Conservation (phyloP, 495 filamentous ascomycete species). For the Hypoxylon subgilvum region DNA sequence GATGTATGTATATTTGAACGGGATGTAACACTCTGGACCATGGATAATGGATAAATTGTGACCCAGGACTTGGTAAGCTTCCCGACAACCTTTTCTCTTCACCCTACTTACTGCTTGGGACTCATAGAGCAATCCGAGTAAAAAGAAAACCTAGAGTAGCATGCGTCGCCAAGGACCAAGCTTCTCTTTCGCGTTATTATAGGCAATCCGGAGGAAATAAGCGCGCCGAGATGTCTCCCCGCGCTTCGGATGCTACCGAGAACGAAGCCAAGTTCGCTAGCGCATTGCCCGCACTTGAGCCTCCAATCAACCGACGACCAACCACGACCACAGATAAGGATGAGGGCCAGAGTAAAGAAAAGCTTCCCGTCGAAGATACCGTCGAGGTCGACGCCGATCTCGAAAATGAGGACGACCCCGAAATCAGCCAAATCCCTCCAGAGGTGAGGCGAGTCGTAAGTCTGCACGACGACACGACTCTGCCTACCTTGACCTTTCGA, state of each 20-base stretch:
- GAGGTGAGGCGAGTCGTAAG: constrained; percentile 60
- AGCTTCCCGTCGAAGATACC: constrained; percentile 41
- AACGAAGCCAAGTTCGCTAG: constrained; percentile 32
- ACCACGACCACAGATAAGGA: background rate
- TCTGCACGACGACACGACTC: constrained; percentile 57
- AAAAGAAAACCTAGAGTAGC: background rate
- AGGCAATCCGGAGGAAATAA: background rate
- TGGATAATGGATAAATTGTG: no score
- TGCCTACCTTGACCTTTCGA: constrained; percentile 62
- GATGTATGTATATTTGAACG: no score
- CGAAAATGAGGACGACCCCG: constrained; percentile 51
- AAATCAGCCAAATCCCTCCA: constrained; percentile 54
- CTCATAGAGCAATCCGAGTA: no score
- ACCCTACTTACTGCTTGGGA: no score
- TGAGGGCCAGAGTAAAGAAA: constrained; percentile 11
- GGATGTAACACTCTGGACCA: no score
- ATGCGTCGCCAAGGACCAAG: constrained; percentile 1
- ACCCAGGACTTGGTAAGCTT: no score
- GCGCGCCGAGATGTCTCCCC: constrained; percentile 28
- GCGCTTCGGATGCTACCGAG: constrained; percentile 21
- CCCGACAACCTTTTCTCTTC: no score
- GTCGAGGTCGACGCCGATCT: constrained; percentile 42
- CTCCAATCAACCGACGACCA: constrained; percentile 22
- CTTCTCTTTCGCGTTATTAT: constrained; percentile 1
- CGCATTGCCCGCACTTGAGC: constrained; percentile 21